Conservation (phyloP, 352 stramenopile species). For the Pythium grandisporangium region DNA sequence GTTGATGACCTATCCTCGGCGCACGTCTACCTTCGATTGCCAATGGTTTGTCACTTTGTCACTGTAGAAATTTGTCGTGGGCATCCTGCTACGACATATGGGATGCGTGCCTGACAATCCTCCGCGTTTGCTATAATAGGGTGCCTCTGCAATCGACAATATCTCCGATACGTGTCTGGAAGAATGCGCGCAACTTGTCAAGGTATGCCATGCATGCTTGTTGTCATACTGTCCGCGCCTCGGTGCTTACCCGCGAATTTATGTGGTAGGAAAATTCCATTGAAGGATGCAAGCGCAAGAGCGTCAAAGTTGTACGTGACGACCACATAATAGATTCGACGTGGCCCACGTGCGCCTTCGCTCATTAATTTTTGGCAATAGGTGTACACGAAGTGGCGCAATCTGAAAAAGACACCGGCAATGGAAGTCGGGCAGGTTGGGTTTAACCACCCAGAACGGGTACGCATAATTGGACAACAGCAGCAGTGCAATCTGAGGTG, state of each 20-base stretch:
- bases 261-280: slow-evolving; percentile 94
- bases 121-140: too few species aligned
- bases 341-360: too few species aligned
- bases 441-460: slow-evolving; percentile 62
- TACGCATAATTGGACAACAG: too few species aligned
- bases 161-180: slow-evolving; percentile 77
- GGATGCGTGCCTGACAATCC: too few species aligned
- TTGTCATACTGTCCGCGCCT: not conserved
- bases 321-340: not conserved
- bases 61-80: too few species aligned
- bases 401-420: slow-evolving; percentile 83
- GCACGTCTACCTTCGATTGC: slow-evolving; percentile 96
- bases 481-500: slow-evolving; percentile 9
- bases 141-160: slow-evolving; percentile 63
- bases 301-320: slow-evolving; percentile 62
- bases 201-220: slow-evolving; percentile 33
- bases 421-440: slow-evolving; percentile 91
- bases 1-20: slow-evolving; percentile 97
- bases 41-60: too few species aligned
- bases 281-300: slow-evolving; percentile 89
- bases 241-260: too few species aligned
- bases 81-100: too few species aligned
- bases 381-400: slow-evolving; percentile 92
- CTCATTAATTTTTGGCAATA: too few species aligned
- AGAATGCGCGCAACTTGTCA: slow-evolving; percentile 88